Evolutionary conservation across 2,329 filamentous ascomycete species (phyloP).

Genomic region (Fusarium irregulare): DNA sequence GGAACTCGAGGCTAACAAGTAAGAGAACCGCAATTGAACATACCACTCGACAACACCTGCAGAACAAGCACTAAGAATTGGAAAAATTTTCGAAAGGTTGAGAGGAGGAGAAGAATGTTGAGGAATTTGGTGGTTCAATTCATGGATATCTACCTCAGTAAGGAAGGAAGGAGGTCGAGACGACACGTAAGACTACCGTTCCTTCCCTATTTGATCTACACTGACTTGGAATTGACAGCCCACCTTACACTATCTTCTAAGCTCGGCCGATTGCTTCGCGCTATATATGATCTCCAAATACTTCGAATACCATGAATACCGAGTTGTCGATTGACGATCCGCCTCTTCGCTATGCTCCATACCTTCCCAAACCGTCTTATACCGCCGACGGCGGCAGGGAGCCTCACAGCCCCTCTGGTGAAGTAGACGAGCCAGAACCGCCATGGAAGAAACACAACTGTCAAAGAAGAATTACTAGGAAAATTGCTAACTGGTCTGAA

Average conservation of each 20-base stretch:
- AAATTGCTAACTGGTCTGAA: too few species aligned
- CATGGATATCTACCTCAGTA: too few species aligned
- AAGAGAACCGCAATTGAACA: neutral
- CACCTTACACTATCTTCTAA: neutral
- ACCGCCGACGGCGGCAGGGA: neutral
- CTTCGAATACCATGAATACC: neutral
- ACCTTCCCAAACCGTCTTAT: neutral
- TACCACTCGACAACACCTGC: neutral
- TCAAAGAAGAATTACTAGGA: too few species aligned
- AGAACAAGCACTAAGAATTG: neutral
- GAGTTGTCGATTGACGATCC: rapidly evolving
- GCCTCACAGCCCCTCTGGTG: neutral
- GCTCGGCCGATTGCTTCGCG: neutral
- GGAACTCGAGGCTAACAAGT: neutral
- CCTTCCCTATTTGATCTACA: neutral
- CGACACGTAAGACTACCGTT: conserved; percentile 2
- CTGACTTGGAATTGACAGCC: neutral
- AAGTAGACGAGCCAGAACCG: neutral
- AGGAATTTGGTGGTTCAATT: neutral
- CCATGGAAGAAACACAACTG: neutral
- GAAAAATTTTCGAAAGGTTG: rapidly evolving
- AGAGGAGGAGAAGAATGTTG: neutral
- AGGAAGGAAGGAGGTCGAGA: neutral
- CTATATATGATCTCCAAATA: neutral
- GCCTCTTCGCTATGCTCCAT: neutral